Percentiles rank a stretch among this genome's conserved stretches.
Conservation (phyloP, 2,329 filamentous ascomycete species). For the Diaporthe ilicicola region DNA sequence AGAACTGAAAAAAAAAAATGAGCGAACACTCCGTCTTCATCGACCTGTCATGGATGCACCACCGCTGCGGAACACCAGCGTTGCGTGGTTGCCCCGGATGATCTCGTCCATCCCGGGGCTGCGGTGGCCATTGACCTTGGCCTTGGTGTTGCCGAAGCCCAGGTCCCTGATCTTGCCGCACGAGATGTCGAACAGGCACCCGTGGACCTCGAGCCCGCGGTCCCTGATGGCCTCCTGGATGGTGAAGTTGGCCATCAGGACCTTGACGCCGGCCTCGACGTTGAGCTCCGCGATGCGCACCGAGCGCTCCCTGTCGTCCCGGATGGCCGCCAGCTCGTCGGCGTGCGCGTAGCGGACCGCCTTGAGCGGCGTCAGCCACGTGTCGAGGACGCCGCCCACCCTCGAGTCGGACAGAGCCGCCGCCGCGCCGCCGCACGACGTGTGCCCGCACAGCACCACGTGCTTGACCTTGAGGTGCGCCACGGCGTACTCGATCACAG, state of each 20-base stretch:
- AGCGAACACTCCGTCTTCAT: constrained; percentile 34
- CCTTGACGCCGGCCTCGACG: constrained; percentile 73
- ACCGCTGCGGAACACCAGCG: constrained; percentile 57
- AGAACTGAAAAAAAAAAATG: neutral
- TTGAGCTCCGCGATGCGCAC: constrained; percentile 79
- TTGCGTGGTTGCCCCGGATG: constrained; percentile 57
- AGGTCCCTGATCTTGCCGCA: constrained; percentile 59
- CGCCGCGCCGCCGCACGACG: constrained; percentile 71
- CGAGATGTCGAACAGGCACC: constrained; percentile 75
- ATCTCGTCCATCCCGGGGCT: constrained; percentile 41
- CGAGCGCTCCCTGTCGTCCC: constrained; percentile 62
- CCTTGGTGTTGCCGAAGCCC: constrained; percentile 50
- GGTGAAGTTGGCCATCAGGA: constrained; percentile 72
- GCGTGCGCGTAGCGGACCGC: constrained; percentile 55
- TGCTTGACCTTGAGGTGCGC: constrained; percentile 75
- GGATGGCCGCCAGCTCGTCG: constrained; percentile 63
- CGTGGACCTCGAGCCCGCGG: constrained; percentile 77
- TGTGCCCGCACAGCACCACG: constrained; percentile 76
- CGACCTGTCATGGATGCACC: constrained; percentile 47
- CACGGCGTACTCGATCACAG: constrained; percentile 84
- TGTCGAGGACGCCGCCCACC: constrained; percentile 63
- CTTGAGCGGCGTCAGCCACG: constrained; percentile 62
- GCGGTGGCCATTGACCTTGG: constrained; percentile 31
- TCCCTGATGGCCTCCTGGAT: constrained; percentile 76
- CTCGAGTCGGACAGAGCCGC: constrained; percentile 60